phyloP scores from a whole-genome alignment of 768 basidiomycete species.

The Phaeolepiota aurea region DNA sequence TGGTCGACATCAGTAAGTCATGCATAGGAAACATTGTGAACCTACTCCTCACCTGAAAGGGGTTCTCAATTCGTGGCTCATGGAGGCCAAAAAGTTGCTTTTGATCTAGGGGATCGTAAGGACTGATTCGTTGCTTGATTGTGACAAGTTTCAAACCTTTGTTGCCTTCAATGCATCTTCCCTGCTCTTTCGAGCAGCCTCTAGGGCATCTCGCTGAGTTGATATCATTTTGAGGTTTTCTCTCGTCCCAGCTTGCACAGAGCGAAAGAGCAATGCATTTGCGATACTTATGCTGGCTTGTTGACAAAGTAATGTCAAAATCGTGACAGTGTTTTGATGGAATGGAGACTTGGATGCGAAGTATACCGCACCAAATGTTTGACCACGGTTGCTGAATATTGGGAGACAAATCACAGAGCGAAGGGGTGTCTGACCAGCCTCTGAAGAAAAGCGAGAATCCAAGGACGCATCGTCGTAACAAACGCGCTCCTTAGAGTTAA shows the following conservation, averaged over 20 bases:
- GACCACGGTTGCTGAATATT: constrained; percentile 67
- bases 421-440: constrained; percentile 51
- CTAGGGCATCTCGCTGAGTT: constrained; percentile 60
- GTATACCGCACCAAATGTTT: constrained; percentile 67
- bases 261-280: constrained; percentile 67
- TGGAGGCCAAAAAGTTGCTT: constrained; percentile 69
- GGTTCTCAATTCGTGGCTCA: constrained; percentile 73
- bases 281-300: constrained; percentile 73
- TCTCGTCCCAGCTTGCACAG: constrained; percentile 64
- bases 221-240: constrained; percentile 76
- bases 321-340: constrained; percentile 48
- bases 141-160: constrained; percentile 32
- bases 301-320: constrained; percentile 58
- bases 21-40: constrained; percentile 3
- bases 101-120: constrained; percentile 42
- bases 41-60: constrained; percentile 51
- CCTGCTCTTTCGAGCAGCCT: constrained; percentile 59
- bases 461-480: constrained; percentile 52
- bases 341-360: constrained; percentile 61
- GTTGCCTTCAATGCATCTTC: constrained; percentile 71
- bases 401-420: constrained; percentile 62
- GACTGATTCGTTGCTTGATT: not conserved
- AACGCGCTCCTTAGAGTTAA: constrained; percentile 58
- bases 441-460: constrained; percentile 63
- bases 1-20: constrained; percentile 17